These are phyloP conservation scores for Sarocladium brachiariae DNA, from an alignment of 2,329 filamentous ascomycete genomes.

Conservation along the genomic window DNA sequence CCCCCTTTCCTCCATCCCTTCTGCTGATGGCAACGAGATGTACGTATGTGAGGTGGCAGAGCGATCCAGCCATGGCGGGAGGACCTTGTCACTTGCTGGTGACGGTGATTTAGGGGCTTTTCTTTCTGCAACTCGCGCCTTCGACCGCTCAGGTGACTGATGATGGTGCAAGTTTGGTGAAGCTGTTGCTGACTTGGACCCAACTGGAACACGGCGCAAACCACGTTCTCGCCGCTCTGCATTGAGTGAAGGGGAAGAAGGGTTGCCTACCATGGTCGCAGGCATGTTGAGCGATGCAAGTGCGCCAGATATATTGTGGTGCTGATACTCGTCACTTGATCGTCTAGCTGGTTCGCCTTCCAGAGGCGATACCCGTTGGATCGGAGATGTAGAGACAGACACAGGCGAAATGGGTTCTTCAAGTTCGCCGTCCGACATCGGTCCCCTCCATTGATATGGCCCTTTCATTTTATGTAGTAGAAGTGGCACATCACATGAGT, in stretches of 20 bases:
- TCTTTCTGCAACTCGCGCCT: neutral
- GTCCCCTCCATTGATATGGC: neutral
- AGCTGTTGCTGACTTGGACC: neutral
- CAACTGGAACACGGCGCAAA: slow-evolving; percentile 1
- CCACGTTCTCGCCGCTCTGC: neutral
- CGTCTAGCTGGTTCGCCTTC: neutral
- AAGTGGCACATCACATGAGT: too few relatives aligned
- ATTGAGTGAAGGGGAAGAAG: neutral
- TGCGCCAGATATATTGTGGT: neutral
- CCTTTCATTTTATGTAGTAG: neutral
- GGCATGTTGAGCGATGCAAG: neutral
- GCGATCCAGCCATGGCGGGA: neutral
- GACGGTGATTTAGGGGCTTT: neutral
- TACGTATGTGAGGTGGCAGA: neutral
- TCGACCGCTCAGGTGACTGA: neutral
- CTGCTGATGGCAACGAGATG: neutral
- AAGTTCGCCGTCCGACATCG: slow-evolving; percentile 1
- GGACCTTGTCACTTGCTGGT: neutral
- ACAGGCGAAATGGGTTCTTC: slow-evolving; percentile 4
- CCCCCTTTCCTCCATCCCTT: neutral
- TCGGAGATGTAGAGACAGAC: neutral
- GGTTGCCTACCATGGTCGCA: neutral
- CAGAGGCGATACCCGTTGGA: neutral
- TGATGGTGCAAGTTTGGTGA: neutral
- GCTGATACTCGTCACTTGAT: neutral